Evolutionary conservation across 2,329 filamentous ascomycete species (phyloP), one percentile per base, ranked within the genome.

Genomic region (Penicillium thymicola): DNA sequence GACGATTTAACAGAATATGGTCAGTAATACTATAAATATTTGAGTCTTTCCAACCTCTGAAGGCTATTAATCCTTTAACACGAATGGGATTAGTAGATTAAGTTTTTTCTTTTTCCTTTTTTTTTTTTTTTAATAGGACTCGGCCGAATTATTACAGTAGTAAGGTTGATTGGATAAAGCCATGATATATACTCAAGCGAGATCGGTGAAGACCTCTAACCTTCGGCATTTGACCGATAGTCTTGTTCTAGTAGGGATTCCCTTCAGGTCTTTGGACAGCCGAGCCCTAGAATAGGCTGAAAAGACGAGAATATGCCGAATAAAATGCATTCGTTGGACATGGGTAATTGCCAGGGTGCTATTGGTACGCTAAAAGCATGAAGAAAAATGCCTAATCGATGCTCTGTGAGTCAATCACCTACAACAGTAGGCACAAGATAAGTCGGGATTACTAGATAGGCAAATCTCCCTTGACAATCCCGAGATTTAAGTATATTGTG

Each of bases 201-300:
- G 40, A 37, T 51, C 46, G 46, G 46, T 42, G 52, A 32, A 41
- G 38, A 30, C 40, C 21, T 13, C 45, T 16, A 10, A 38, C 21
- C 13, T n/a, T 54, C 48, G 54, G 54, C 28, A 46, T 42, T 52
- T 55, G 54, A 55, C 54, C 41, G 54, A 41, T 36, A 41, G 37
- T 42, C 42, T 45, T 18, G 16, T 45, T 51, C 23, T n/a, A 30
- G 54, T 10, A 51, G 47, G 21, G 32, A 40, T 34, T 27, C 0
- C 25, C 21, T 51, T 27, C 8, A 34, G n/a, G 34, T 11, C 23
- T 23, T 44, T 11, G 18, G 21, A 18, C 13, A 44, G 21, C 11
- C 30, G 30, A 32, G 30, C 21, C 34, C 18, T 48, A 34, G 10
- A 16, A 18, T n/a, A 38, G 27, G 9, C 6, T 18, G 40, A 36